Conservation (phyloP, 345 rosid species). For the Populus alba region DNA sequence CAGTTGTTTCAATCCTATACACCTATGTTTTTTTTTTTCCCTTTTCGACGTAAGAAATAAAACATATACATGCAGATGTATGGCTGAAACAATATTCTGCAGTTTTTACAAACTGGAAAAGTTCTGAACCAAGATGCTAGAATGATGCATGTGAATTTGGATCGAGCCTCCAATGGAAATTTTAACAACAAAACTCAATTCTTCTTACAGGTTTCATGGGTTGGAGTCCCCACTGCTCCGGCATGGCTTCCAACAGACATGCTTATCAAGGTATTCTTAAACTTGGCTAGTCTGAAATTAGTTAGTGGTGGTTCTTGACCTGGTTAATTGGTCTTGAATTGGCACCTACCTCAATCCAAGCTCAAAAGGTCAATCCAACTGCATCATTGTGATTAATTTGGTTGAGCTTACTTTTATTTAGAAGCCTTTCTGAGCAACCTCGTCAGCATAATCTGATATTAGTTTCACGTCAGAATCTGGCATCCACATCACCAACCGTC, state of each 20-base stretch:
- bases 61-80: too few species aligned
- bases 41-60: too few species aligned
- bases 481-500: too few species aligned
- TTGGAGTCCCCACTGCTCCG: constrained; percentile 89
- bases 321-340: background rate
- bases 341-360: background rate
- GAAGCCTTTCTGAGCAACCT: too few species aligned
- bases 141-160: background rate
- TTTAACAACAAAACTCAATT: background rate
- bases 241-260: constrained; percentile 95
- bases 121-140: background rate
- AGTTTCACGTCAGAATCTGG: background rate
- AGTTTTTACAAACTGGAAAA: too few species aligned
- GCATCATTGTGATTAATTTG: background rate
- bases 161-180: background rate
- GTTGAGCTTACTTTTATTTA: background rate
- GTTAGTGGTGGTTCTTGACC: background rate
- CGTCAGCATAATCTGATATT: background rate
- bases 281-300: background rate
- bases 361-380: too few species aligned
- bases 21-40: too few species aligned
- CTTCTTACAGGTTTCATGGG: constrained; percentile 69
- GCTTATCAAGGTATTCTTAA: constrained; percentile 67
- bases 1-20: too few species aligned
- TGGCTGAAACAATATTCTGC: too few species aligned